Evolutionary conservation across 2,329 filamentous ascomycete species (phyloP).

Genomic region (Xylaria sp.): DNA sequence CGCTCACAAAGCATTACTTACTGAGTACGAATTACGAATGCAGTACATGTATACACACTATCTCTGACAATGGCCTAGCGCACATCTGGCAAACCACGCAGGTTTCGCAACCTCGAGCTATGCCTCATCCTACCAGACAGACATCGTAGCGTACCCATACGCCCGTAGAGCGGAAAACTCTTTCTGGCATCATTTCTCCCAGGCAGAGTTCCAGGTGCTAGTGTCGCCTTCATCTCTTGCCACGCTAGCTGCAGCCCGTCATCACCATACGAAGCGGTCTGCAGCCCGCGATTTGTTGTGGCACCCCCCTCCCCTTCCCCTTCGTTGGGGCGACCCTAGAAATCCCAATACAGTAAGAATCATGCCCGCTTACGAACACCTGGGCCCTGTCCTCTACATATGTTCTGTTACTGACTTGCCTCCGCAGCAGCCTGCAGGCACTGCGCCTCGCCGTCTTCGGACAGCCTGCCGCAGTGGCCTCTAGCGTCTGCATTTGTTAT

Average conservation of each 20-base stretch:
- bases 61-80: background rate
- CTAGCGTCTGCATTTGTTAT: background rate
- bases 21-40: too few species aligned
- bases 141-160: background rate
- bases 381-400: background rate
- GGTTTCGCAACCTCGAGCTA: background rate
- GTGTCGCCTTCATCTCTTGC: background rate
- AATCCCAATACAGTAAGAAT: background rate
- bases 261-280: background rate
- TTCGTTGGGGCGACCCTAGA: background rate
- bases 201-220: too few species aligned
- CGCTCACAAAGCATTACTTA: too few species aligned
- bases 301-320: too few species aligned
- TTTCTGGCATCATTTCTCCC: too few species aligned
- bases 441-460: constrained; percentile 24
- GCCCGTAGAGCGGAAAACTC: background rate
- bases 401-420: background rate
- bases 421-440: constrained; percentile 1
- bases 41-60: too few species aligned
- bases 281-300: background rate
- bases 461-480: background rate
- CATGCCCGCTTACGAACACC: background rate
- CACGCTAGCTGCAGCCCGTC: background rate
- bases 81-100: background rate
- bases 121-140: background rate